Conservation (phyloP, 805 yeast species). For the Candida orba region DNA sequence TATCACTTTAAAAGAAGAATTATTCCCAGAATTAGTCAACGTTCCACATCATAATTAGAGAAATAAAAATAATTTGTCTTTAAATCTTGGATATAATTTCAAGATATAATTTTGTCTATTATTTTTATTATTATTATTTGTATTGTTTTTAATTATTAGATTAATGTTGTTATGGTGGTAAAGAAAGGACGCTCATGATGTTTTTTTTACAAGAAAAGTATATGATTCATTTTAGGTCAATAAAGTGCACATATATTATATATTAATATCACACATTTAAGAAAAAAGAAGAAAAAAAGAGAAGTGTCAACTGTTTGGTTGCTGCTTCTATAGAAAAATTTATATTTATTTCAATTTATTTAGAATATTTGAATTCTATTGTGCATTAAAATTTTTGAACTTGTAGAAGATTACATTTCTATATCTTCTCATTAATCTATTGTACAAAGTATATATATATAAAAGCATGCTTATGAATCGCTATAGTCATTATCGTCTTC, state of each 20-base stretch:
- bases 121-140: neutral
- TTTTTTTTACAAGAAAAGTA: constrained; percentile 3
- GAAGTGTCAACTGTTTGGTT: neutral
- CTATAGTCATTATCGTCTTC: constrained; percentile 23
- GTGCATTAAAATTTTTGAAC: constrained; percentile 5
- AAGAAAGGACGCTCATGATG: constrained; percentile 5
- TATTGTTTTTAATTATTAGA: constrained; percentile 1
- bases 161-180: neutral
- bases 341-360: constrained; percentile 8
- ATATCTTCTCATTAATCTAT: neutral
- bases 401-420: neutral
- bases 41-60: constrained; percentile 19
- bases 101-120: neutral
- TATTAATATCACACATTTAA: constrained; percentile 2
- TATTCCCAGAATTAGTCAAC: constrained; percentile 41
- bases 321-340: neutral
- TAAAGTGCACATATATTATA: constrained; percentile 2
- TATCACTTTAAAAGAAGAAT: constrained; percentile 85
- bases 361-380: constrained; percentile 9
- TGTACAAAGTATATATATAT: too few species aligned
- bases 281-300: neutral
- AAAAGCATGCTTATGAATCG: constrained; percentile 11
- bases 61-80: neutral
- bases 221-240: constrained; percentile 5
- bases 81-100: too few species aligned